A percentile compares a stretch with the other conserved stretches of the same genome.
These are phyloP conservation scores for Suhomyces yuchorum DNA, from an alignment of 1,139 yeast species.

Conservation along the genomic window DNA sequence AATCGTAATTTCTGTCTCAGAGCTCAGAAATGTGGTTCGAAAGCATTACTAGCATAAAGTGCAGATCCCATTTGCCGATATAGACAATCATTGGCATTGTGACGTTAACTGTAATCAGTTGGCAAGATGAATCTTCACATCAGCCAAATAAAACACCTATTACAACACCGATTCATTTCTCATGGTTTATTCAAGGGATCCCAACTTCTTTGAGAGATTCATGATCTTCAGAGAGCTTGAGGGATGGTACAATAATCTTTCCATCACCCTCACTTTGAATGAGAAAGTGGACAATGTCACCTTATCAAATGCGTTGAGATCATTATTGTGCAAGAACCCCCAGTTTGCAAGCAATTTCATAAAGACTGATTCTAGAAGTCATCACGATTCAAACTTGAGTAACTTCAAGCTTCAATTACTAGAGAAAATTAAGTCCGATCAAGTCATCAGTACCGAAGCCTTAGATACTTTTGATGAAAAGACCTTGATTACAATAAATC, in stretches of 20 bases:
- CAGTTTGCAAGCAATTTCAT: background rate
- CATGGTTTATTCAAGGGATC: background rate
- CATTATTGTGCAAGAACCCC: background rate
- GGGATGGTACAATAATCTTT: background rate
- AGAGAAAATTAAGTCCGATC: background rate
- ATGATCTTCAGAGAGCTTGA: background rate
- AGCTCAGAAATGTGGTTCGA: too few species aligned
- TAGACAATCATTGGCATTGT: too few species aligned
- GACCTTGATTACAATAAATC: background rate
- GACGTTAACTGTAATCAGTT: too few species aligned
- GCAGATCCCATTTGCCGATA: too few species aligned
- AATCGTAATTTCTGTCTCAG: too few species aligned
- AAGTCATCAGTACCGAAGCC: background rate
- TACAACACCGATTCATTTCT: too few species aligned
- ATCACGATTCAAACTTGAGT: background rate
- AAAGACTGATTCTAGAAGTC: background rate
- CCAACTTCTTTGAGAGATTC: background rate
- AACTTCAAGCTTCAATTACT: background rate
- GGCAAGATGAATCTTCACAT: too few species aligned
- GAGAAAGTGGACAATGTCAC: background rate
- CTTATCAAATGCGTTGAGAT: background rate
- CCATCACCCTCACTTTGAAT: background rate
- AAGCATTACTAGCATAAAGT: too few species aligned
- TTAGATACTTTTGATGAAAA: background rate
- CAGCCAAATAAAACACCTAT: too few species aligned